Evolutionary conservation across 352 stramenopile genomes (phyloP).

Genomic region (Achlya hypogyna): DNA sequence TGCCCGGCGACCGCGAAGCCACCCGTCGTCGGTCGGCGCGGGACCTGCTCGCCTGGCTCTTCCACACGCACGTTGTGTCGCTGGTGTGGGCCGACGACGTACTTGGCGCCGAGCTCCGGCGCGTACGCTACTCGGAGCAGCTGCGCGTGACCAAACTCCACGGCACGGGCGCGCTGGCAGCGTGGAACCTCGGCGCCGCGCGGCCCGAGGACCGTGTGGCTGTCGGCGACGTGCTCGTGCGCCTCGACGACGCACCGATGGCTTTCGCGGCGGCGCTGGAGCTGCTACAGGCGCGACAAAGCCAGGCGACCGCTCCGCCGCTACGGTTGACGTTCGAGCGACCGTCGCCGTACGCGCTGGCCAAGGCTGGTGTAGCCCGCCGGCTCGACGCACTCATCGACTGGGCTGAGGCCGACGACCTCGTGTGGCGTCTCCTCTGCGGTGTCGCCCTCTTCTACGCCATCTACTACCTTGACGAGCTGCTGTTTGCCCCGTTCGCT

Average conservation of each 20-base stretch:
- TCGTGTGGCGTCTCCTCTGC: neutral
- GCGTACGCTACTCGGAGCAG: conserved; percentile 52
- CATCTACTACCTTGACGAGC: conserved; percentile 8
- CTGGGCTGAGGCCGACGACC: neutral
- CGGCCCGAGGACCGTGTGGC: conserved; percentile 81
- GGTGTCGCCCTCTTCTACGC: neutral
- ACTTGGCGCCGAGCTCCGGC: conserved; percentile 34
- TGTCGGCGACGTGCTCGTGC: conserved; percentile 73
- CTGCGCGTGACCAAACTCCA: conserved; percentile 82
- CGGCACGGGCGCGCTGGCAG: neutral
- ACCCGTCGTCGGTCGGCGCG: neutral
- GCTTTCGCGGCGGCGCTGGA: conserved; percentile 76
- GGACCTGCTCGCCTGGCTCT: neutral
- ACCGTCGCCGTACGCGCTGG: neutral
- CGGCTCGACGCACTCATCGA: neutral
- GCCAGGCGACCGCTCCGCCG: conserved; percentile 30
- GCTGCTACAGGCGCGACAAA: conserved; percentile 64
- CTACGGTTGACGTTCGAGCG: conserved; percentile 76
- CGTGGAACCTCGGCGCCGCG: conserved; percentile 36
- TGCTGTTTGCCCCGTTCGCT: neutral
- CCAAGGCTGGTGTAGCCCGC: neutral
- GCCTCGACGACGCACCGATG: conserved; percentile 85
- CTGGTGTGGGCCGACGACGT: neutral
- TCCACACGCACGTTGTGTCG: neutral
- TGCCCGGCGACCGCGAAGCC: conserved; percentile 34